Evolutionary conservation across 345 rosid genomes (phyloP), one percentile per base, ranked within the genome.

Genomic region (Syzygium oleosum): DNA sequence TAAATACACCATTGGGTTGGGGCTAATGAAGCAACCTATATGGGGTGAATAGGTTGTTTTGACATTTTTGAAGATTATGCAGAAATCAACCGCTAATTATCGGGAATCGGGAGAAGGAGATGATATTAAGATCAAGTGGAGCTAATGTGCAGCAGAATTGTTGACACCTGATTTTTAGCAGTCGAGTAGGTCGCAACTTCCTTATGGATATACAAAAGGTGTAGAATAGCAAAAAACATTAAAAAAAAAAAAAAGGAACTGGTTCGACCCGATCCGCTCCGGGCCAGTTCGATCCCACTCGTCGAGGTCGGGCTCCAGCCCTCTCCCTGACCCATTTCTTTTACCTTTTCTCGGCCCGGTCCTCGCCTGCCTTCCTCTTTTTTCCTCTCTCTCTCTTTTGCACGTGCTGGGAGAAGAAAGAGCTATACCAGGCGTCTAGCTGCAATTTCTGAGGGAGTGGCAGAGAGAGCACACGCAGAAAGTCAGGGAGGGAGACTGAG

Each of bases 281-380:
- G 3, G 2, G 38, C 58, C 25, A 0, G 21, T 54, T 56, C 9
- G n/a, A 25, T 12, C n/a, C 1, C 0, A 11, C n/a, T 56, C 5
- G 0, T 12, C 0, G 61, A 22, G n/a, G 12, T 56, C 5, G 5
- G 0, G n/a, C 13, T 56, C 61, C 0, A 56, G n/a, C 61, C 6
- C 0, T 0, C n/a, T 56, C 2, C 13, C 61, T 22, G 2, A 12
- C 61, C 61, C 61, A 56, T 23, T 22, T 0, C 12, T 22, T 56
- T 56, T 22, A 56, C 22, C 21, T 55, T 56, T 56, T 56, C 61
- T 56, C 61, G 22, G 22, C 61, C 27, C 2, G 5, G 0, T 7
- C 61, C 58, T 5, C 5, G 13, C n/a, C 4, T 22, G n/a, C n/a
- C n/a, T 23, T 3, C 27, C 5, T 56, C n/a, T 56, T 23, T 56